A percentile compares a stretch with the other conserved stretches of the same genome.
Conservation (phyloP, 768 basidiomycete species). For the Strobilomyces dryophilus region DNA sequence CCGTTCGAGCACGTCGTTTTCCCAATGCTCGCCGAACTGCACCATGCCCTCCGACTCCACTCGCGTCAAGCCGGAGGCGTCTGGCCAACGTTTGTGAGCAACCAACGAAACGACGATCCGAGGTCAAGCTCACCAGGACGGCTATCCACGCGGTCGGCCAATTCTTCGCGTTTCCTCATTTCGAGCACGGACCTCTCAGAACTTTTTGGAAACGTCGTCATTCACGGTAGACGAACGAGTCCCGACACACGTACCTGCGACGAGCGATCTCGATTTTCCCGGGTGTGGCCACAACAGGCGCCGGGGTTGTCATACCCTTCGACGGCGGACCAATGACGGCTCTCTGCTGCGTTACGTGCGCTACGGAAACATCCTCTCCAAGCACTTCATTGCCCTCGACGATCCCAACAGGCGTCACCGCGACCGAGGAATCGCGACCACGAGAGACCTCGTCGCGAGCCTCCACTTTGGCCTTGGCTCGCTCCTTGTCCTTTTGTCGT, state of each 20-base stretch:
- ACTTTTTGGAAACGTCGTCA: background rate
- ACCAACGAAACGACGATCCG: background rate
- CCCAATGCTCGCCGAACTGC: background rate
- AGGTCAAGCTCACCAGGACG: background rate
- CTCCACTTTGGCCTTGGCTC: background rate
- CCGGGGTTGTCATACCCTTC: background rate
- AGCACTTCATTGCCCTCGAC: background rate
- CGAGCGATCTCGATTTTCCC: background rate
- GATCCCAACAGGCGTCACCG: background rate
- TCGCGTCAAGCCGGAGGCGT: background rate
- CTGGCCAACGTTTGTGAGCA: background rate
- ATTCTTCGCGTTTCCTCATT: background rate
- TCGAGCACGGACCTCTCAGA: background rate
- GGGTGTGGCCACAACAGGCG: background rate
- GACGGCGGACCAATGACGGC: background rate
- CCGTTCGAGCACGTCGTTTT: background rate
- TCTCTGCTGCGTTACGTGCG: background rate
- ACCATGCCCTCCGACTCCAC: too few species aligned
- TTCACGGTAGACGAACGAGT: background rate
- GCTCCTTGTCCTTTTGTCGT: conserved; percentile 3
- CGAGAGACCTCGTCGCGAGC: background rate
- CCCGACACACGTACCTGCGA: background rate
- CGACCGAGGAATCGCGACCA: background rate
- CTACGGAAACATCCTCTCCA: background rate
- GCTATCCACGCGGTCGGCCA: background rate